Evolutionary conservation across 108 stramenopile species (phyloP), one percentile per base, ranked within the genome.

Genomic region (Cyclostephanos invisitatus): DNA sequence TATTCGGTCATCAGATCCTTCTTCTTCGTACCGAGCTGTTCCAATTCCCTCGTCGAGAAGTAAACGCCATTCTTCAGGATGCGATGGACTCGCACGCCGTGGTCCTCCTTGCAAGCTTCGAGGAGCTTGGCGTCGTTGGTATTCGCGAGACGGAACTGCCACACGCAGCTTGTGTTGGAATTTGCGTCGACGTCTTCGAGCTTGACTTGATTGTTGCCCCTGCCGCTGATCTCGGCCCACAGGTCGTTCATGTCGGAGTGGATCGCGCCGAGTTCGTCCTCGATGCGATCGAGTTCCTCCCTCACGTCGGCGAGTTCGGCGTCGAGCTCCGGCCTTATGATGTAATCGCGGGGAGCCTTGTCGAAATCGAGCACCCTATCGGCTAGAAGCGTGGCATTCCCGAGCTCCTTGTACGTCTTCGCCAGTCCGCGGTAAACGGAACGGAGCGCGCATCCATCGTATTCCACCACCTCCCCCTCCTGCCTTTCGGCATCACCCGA

Each of bases 31-130:
- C 84, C 88, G 24, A 96, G 63, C 53, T 86, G 75, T 47, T 74
- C 74, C 44, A 98, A 82, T 50, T 67, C 77, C 48, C 77, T 85
- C 22, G 92, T 98, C 46, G 92, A 92, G 77, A 99, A 97, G 77
- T 96, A 94, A 18, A 97, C 96, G 20, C 98, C 98, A 80, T 97
- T 97, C 75, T 97, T 96, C 40, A 97, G 84, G 25, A 96, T 73
- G 10, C 85, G 72, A 65, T 95, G 85, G 29, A 94, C 78, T 60
- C 84, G 67, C 28, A 97, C 85, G 9, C 82, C 74, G 15, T 61
- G 68, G 2, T 63, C 68, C 9, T 42, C 54, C 4, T 63, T 29
- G 11, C 67, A 40, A 9, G 76, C 27, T 28, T 85, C 73, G 4
- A 94, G 72, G 28, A 80, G 64, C 73, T 94, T 94, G 64, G 79